Evolutionary conservation across 805 yeast species (phyloP).

Genomic region (Candida railenensis): DNA sequence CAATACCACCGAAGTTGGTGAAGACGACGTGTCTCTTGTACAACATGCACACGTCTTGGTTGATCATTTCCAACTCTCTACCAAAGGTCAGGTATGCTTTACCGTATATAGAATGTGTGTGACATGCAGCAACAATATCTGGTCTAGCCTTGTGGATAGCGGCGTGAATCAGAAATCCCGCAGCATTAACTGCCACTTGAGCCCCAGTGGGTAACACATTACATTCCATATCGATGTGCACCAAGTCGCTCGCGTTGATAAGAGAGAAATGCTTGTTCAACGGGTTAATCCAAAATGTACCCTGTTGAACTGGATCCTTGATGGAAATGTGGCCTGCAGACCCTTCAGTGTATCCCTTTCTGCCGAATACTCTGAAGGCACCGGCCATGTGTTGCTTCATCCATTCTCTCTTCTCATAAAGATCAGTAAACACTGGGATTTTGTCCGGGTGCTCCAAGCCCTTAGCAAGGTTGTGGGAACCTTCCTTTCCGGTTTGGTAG

Average conservation of each 20-base stretch:
- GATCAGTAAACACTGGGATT: constrained; percentile 52
- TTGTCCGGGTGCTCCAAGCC: constrained; percentile 53
- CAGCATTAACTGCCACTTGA: constrained; percentile 39
- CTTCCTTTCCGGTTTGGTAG: constrained; percentile 42
- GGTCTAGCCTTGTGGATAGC: constrained; percentile 40
- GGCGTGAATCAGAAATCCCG: constrained; percentile 41
- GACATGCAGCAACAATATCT: constrained; percentile 41
- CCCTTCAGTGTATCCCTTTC: constrained; percentile 75
- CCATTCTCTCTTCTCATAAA: constrained; percentile 51
- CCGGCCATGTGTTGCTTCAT: constrained; percentile 76
- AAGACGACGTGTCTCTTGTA: constrained; percentile 26
- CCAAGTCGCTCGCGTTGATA: constrained; percentile 38
- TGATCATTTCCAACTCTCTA: constrained; percentile 30
- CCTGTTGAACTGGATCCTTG: constrained; percentile 78
- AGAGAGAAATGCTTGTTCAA: constrained; percentile 69
- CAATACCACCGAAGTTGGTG: constrained; percentile 28
- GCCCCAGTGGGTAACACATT: constrained; percentile 38
- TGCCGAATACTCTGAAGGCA: constrained; percentile 79
- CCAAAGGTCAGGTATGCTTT: constrained; percentile 39
- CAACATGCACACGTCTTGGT: constrained; percentile 27
- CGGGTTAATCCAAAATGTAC: constrained; percentile 88
- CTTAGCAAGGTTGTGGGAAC: constrained; percentile 60
- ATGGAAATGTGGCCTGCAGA: constrained; percentile 84
- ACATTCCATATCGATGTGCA: constrained; percentile 37
- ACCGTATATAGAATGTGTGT: constrained; percentile 40